phyloP scores from a whole-genome alignment of 164 flowering plant species.

The Santalum album region DNA sequence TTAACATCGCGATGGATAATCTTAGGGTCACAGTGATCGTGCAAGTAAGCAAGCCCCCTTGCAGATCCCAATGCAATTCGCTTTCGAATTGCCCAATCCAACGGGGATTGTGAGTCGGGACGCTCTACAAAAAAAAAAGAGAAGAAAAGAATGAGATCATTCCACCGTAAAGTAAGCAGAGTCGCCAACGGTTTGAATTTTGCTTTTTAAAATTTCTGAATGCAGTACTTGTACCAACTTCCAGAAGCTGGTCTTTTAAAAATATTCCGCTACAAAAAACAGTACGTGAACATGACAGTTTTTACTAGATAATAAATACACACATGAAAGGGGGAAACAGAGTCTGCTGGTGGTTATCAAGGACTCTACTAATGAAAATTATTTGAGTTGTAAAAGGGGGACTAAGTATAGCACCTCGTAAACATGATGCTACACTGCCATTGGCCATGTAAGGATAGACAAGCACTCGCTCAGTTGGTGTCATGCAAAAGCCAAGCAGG shows the following conservation, averaged over 20 bases:
- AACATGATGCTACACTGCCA: slow-evolving; percentile 30
- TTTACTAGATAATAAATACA: too few relatives aligned
- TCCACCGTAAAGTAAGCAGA: neutral
- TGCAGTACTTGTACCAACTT: too few relatives aligned
- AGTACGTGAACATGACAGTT: too few relatives aligned
- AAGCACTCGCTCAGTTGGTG: slow-evolving; percentile 27
- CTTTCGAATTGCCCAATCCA: slow-evolving; percentile 24
- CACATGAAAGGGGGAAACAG: too few relatives aligned
- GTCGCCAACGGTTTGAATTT: neutral
- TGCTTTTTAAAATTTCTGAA: too few relatives aligned
- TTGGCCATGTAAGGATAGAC: slow-evolving; percentile 32
- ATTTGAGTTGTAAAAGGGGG: neutral
- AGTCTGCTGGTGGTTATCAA: neutral
- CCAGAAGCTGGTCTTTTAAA: too few relatives aligned
- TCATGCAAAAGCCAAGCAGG: slow-evolving; percentile 27
- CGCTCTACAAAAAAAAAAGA: slow-evolving; percentile 23
- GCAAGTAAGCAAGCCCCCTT: slow-evolving; percentile 32
- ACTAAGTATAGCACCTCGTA: slow-evolving; percentile 15
- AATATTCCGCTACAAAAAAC: too few relatives aligned
- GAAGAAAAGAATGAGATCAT: too few relatives aligned
- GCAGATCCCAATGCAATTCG: slow-evolving; percentile 29
- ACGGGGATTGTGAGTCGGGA: slow-evolving; percentile 18
- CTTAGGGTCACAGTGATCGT: slow-evolving; percentile 28
- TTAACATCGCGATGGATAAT: slow-evolving; percentile 33
- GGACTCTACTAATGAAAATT: neutral